Base-by-base conservation (phyloP, 495 filamentous ascomycete genomes). In the Aspergillus leporis region DNA sequence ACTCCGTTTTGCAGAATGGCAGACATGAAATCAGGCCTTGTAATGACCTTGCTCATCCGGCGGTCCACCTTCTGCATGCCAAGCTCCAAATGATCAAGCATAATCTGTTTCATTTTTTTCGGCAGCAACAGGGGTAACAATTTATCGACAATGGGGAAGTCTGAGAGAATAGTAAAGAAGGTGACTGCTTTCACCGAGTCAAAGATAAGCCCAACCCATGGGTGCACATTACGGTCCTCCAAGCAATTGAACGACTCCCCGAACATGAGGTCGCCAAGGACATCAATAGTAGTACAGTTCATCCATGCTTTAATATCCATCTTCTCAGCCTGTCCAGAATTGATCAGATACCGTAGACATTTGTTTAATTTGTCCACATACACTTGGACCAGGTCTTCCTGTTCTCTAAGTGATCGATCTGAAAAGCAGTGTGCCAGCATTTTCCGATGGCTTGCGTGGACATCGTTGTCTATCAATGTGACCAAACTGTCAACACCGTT, bases 261-360 rank as follows among this genome's bases (percentile, higher is more conserved):
- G 55, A 84, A 85, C 1, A 76, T 69, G 14, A 86, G 71, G 56
- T 86, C 81, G 0, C 81, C 81, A 48, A 87, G 81, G 50, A 87
- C 78, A 57, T 88, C 83, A 61, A 87, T 87, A 0, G 80, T 83
- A 3, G 72, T 72, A 21, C 73, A 83, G 57, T 83, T 82, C 52
- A 76, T 78, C 81, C 31, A 53, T 12, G 8, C 4, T 2, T 16
- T 36, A 9, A 53, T 53, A 3, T 53, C 31, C 3, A 10, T 23
- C 1, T 30, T 5, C 1, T n/a, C 18, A 18, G n/a, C 22, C 8
- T 53, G 7, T 2, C 18, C 13, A 13, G 14, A 3, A 13, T 13
- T 13, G 10, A 13, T 13, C 3, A 6, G 9, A 6, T 38, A 5
- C 31, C 31, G 34, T 13, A 38, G 34, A 13, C 51, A 6, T 14